phyloP scores from a whole-genome alignment of 73 alveolate genomes.

The Symbiodinium natans region DNA sequence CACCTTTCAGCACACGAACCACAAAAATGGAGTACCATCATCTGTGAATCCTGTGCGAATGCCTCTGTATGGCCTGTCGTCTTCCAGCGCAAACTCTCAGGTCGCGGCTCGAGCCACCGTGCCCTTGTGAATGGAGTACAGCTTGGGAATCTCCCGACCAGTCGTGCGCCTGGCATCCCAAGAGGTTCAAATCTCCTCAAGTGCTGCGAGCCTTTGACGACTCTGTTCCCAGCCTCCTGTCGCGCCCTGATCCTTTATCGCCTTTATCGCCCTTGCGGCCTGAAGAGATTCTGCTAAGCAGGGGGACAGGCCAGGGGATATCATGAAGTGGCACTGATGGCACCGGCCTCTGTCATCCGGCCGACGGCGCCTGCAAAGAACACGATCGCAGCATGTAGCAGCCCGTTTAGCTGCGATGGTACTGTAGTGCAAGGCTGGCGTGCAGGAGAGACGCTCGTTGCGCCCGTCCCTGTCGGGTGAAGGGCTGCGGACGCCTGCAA shows the following conservation, averaged over 20 bases:
- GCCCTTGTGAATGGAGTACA: constrained; percentile 93
- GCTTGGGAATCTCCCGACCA: constrained; percentile 74
- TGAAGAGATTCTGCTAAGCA: too few relatives aligned
- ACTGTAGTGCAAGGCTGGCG: too few relatives aligned
- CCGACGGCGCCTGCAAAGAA: not conserved
- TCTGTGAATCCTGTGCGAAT: too few relatives aligned
- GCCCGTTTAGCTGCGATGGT: too few relatives aligned
- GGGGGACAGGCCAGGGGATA: too few relatives aligned
- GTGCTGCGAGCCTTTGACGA: not conserved
- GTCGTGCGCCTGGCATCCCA: constrained; percentile 65
- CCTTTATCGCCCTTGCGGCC: not conserved
- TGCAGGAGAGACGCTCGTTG: not conserved
- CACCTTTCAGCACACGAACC: not conserved
- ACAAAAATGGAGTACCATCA: too few relatives aligned
- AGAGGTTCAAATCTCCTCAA: too few relatives aligned
- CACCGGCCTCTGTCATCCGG: not conserved
- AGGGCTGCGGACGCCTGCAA: constrained; percentile 15
- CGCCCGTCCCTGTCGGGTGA: constrained; percentile 28
- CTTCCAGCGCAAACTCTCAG: too few relatives aligned
- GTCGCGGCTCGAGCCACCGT: constrained; percentile 76
- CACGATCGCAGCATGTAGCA: too few relatives aligned
- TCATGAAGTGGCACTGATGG: too few relatives aligned
- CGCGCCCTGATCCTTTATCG: not conserved
- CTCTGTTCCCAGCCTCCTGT: not conserved
- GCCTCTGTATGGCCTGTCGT: too few relatives aligned